These are phyloP conservation scores for Bipolaris zeicola DNA, from an alignment of 2,329 filamentous ascomycete genomes.

Conservation along the genomic window DNA sequence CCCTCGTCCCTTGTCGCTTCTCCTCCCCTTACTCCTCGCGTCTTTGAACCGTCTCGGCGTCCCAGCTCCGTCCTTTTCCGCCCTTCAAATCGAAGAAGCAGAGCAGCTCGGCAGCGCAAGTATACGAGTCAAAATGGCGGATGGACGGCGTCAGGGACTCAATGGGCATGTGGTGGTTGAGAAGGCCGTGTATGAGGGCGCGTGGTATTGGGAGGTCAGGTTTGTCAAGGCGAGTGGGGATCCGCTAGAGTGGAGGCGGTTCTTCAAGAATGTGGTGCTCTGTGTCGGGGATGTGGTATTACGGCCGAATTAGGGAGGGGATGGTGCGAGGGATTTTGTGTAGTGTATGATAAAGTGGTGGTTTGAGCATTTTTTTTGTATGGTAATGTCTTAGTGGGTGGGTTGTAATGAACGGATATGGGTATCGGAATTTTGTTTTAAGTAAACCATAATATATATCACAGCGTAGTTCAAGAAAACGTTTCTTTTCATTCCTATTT, in stretches of 20 bases:
- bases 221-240: slow-evolving; percentile 97
- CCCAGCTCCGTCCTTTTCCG: slow-evolving; percentile 61
- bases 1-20: slow-evolving; percentile 71
- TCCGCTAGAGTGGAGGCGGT: slow-evolving; percentile 91
- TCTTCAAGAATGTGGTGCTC: slow-evolving; percentile 95
- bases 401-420: background rate
- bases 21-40: slow-evolving; percentile 79
- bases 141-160: slow-evolving; percentile 72
- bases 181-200: slow-evolving; percentile 66
- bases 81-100: slow-evolving; percentile 40
- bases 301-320: slow-evolving; percentile 33
- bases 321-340: background rate
- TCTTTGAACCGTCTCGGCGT: slow-evolving; percentile 86
- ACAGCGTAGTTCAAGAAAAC: no score
- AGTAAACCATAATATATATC: no score
- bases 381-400: background rate
- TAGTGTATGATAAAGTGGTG: background rate
- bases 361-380: no score
- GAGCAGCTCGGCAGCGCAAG: slow-evolving; percentile 59
- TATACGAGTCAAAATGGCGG: slow-evolving; percentile 76
- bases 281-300: slow-evolving; percentile 84
- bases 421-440: no score
- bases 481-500: background rate
- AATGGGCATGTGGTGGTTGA: slow-evolving; percentile 79
- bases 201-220: slow-evolving; percentile 75